phyloP scores from a whole-genome alignment of 1,284 basidiomycete genomes.

The Ustilago bromivora region DNA sequence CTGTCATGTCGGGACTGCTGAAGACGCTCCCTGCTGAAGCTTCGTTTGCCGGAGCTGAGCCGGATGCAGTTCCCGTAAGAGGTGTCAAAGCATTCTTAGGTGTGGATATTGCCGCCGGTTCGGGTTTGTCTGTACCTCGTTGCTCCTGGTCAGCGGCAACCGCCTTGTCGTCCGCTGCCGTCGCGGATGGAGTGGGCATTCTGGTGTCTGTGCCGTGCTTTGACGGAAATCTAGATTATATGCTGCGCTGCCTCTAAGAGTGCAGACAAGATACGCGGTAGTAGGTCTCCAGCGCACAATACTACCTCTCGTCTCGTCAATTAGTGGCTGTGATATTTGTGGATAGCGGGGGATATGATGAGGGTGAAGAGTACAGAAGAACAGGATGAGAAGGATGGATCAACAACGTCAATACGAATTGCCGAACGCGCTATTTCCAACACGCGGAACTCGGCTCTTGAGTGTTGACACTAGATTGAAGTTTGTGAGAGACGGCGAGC shows the following conservation, averaged over 20 bases:
- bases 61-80: slow-evolving; percentile 17
- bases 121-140: slow-evolving; percentile 8
- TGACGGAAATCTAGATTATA: background rate
- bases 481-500: background rate
- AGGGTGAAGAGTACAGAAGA: background rate
- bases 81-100: slow-evolving; percentile 34
- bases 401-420: slow-evolving; percentile 4
- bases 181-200: slow-evolving; percentile 28
- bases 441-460: slow-evolving; percentile 18
- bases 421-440: slow-evolving; percentile 4
- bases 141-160: slow-evolving; percentile 23
- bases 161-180: slow-evolving; percentile 38
- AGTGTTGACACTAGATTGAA: too few species aligned
- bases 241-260: background rate
- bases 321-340: background rate
- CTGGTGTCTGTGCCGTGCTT: background rate
- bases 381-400: background rate
- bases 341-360: slow-evolving; percentile 1
- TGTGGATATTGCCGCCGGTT: slow-evolving; percentile 29
- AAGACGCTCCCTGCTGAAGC: slow-evolving; percentile 34
- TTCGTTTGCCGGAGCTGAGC: slow-evolving; percentile 24
- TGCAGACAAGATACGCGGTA: too few species aligned
- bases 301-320: background rate
- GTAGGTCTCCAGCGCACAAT: background rate
- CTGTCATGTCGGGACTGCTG: slow-evolving; percentile 49